phyloP scores from a whole-genome alignment of 768 basidiomycete species.

The Amanita molliuscula region DNA sequence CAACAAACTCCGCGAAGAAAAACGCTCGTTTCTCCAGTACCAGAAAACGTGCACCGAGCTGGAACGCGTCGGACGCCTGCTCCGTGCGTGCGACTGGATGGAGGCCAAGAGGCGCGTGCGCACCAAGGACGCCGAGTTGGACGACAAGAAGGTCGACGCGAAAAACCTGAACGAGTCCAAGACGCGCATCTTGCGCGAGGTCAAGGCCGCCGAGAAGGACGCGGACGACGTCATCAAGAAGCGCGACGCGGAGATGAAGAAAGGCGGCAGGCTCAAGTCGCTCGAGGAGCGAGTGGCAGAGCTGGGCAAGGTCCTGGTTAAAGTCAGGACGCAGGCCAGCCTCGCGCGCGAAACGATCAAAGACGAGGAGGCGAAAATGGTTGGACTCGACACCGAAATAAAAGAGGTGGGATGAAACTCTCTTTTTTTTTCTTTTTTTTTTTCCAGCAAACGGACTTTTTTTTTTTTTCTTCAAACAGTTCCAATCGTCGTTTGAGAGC shows the following conservation, averaged over 20 bases:
- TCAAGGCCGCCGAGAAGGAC: slow-evolving; percentile 58
- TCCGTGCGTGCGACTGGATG: slow-evolving; percentile 87
- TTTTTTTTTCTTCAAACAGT: slow-evolving; percentile 24
- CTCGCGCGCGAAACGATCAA: slow-evolving; percentile 64
- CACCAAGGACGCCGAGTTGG: slow-evolving; percentile 47
- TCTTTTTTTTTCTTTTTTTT: neutral
- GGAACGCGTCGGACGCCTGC: slow-evolving; percentile 69
- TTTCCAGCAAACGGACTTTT: too few species aligned
- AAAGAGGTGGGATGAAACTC: slow-evolving; percentile 38
- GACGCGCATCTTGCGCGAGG: slow-evolving; percentile 42
- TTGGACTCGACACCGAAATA: slow-evolving; percentile 41
- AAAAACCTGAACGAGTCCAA: slow-evolving; percentile 34
- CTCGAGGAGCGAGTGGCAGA: slow-evolving; percentile 73
- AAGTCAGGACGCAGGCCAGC: slow-evolving; percentile 77
- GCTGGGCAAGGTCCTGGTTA: slow-evolving; percentile 71
- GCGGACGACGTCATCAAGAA: slow-evolving; percentile 56
- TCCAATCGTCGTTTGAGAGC: slow-evolving; percentile 41
- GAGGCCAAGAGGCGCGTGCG: slow-evolving; percentile 42
- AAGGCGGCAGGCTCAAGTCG: slow-evolving; percentile 86
- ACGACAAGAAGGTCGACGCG: slow-evolving; percentile 37
- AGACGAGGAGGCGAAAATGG: slow-evolving; percentile 64
- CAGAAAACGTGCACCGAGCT: slow-evolving; percentile 86
- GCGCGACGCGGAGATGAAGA: slow-evolving; percentile 80
- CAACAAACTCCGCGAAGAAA: slow-evolving; percentile 82
- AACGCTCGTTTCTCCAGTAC: slow-evolving; percentile 78